Conservation (phyloP, 2,329 filamentous ascomycete species). For the Byssothecium circinans region DNA sequence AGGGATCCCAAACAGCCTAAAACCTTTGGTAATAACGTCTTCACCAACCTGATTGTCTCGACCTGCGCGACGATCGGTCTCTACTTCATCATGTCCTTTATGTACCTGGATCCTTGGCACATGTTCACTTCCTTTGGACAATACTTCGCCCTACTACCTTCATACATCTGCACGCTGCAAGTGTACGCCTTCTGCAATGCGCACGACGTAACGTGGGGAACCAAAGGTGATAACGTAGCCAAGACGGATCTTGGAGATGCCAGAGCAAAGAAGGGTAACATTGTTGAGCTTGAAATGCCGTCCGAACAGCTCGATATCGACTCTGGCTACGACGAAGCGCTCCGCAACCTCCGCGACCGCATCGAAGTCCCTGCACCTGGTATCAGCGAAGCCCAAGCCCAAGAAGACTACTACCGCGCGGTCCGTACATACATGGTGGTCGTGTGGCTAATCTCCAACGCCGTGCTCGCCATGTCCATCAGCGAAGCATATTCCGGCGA, state of each 20-base stretch:
- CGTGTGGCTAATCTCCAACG: constrained; percentile 90
- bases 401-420: constrained; percentile 98
- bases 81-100: constrained; percentile 93
- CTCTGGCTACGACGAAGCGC: constrained; percentile 92
- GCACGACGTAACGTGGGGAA: constrained; percentile 98
- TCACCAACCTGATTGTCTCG: constrained; percentile 92
- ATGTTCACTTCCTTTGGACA: constrained; percentile 91
- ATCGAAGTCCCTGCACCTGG: constrained; percentile 72
- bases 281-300: constrained; percentile 96
- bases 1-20: constrained; percentile 55
- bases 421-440: constrained; percentile 98
- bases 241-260: constrained; percentile 90
- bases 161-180: constrained; percentile 95
- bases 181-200: constrained; percentile 99
- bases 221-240: constrained; percentile 95
- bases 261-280: constrained; percentile 69
- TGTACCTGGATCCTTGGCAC: constrained; percentile 98
- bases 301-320: constrained; percentile 98
- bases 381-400: constrained; percentile 75
- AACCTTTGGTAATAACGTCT: constrained; percentile 78
- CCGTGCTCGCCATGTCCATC: constrained; percentile 89
- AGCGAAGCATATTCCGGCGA: constrained; percentile 78
- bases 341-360: constrained; percentile 91
- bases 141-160: constrained; percentile 90
- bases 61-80: constrained; percentile 86